Base-by-base conservation (phyloP, 306 rosid genomes). In the Acacia acuminata region DNA sequence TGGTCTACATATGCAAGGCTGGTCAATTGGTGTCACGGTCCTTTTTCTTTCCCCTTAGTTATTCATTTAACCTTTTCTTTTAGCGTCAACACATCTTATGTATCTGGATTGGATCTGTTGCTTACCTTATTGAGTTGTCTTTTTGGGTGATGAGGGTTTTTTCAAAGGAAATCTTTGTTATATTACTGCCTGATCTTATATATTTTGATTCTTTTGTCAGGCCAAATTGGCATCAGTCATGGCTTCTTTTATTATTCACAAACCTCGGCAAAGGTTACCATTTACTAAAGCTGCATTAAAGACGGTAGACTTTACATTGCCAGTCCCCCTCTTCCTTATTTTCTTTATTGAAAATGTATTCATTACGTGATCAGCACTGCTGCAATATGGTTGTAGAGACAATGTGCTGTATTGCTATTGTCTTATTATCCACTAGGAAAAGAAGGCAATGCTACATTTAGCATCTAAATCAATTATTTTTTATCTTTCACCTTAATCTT, bases 161-260 rank as follows among this genome's bases (percentile, higher is more conserved):
- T 15, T 69, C 69, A 22, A 8, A 10, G 69, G 36, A 13, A 20
- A 47, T 50, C 14, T 34, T 36, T 56, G 55, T 47, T 48, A 3
- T 30, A 9, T 4, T 8, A 22, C 16, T 42, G 42, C 4, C 61
- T 63, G 48, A 48, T 75, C 24, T 65, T 45, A 8, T 50, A 5
- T 50, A 61, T 51, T 66, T 51, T 86, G 76, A 22, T 79, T 84
- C 15, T 69, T 27, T 71, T 81, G 77, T 81, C 90, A 96, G 97
- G 88, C 96, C 24, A 93, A 91, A 84, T 85, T 93, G 91, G 98
- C 98, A 73, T 89, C 94, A n/a, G 77, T 90, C 77, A 79, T 96
- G 94, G 96, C 96, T 24, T 89, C 96, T 81, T 96, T 93, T 86
- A 93, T 96, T 7, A 93, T 96, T 80, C 99, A 90, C 48, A 88